Conservation (phyloP, 2,329 filamentous ascomycete genomes). For the Cryphonectria nitschkei region DNA sequence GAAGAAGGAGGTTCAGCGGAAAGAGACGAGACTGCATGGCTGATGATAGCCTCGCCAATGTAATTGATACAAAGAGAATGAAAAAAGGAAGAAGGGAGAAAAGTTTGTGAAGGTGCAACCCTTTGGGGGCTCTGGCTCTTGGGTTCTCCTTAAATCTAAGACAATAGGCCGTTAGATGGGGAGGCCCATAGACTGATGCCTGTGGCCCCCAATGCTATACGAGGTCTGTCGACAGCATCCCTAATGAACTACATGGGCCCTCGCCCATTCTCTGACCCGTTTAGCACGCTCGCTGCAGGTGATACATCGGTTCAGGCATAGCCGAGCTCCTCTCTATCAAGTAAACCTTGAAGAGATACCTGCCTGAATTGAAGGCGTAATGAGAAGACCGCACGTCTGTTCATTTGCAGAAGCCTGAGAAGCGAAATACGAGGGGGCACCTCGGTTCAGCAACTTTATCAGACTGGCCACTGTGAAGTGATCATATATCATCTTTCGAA, state of each 20-base stretch:
- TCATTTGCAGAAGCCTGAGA: not conserved
- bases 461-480: not conserved
- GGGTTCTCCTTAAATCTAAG: not conserved
- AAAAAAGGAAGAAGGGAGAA: fast-evolving
- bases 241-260: not conserved
- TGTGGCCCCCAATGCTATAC: not conserved
- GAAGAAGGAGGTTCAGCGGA: not conserved
- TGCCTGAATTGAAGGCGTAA: not conserved
- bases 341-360: not conserved
- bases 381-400: not conserved
- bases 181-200: not conserved
- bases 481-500: no score
- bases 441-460: not conserved
- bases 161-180: not conserved
- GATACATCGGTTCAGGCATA: not conserved
- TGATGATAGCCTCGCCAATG: not conserved
- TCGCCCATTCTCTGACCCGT: not conserved
- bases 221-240: not conserved
- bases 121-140: not conserved
- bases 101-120: not conserved
- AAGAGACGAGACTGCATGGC: not conserved
- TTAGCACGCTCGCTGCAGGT: not conserved
- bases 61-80: not conserved
- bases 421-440: not conserved
- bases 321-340: not conserved